Evolutionary conservation across 768 basidiomycete species (phyloP), one percentile per base, ranked within the genome.

Genomic region (Termitomyces sp.): DNA sequence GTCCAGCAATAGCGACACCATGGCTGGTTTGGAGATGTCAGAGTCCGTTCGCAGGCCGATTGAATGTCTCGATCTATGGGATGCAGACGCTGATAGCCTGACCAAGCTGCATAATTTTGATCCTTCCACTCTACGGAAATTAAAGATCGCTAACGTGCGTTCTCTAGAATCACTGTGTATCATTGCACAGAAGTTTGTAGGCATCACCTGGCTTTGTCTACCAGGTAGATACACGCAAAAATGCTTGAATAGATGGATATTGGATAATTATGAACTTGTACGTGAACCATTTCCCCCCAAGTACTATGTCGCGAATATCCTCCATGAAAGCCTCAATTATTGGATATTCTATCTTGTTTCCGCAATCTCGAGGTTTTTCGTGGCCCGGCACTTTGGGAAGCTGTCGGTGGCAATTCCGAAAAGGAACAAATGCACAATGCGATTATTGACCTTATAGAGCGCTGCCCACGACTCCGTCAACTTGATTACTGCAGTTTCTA

Each of bases 321-420:
- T 19, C 24, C 30, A 3, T 37, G n/a, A 21, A 47, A 77, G 74
- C 69, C 73, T 12, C 64, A 68, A 26, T 74, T 77, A 70, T 62
- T 80, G 12, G 63, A 68, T 34, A 64, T 77, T 14, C 63, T 81
- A 0, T 68, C 75, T 1, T 67, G 62, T 14, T 79, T 80, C 56
- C 59, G 60, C 3, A 70, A 73, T 15, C 74, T 81, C 12, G 68
- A 77, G 60, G 71, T 75, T 0, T 74, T 80, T 58, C 70, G 72
- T 41, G 77, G 78, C 11, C 57, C 62, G 28, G 74, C 71, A 14
- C 62, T 78, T 1, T 81, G 79, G 79, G 58, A 58, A 3, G 71
- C 75, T 12, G 71, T 75, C 5, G 63, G 66, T 21, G 59, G 68
- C 40, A 61, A 70, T 48, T 22, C 19, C 5, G 2, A 56, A 19